Percentiles rank a stretch among this genome's conserved stretches.
Conservation (phyloP, 1,139 yeast genomes). For the Hemisphaericaspora lyxosophila region DNA sequence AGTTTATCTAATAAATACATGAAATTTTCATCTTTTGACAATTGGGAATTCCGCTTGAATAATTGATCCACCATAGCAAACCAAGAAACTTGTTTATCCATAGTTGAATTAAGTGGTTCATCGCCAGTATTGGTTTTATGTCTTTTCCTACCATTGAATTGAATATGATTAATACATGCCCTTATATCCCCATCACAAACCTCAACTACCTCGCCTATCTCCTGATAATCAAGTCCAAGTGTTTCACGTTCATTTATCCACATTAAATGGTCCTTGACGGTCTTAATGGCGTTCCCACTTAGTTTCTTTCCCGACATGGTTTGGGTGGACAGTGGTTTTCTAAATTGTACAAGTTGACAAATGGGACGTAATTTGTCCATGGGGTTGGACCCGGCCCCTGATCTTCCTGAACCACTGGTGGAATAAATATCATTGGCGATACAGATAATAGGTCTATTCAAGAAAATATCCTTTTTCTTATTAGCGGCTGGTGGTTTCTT, state of each 20-base stretch:
- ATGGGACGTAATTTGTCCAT: slow-evolving; percentile 71
- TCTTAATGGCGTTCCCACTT: slow-evolving; percentile 37
- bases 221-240: slow-evolving; percentile 33
- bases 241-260: slow-evolving; percentile 32
- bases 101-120: slow-evolving; percentile 18
- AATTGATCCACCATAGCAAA: slow-evolving; percentile 54
- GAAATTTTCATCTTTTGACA: slow-evolving; percentile 50
- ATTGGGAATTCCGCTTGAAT: slow-evolving; percentile 51
- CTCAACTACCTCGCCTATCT: slow-evolving; percentile 57
- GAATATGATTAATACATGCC: slow-evolving; percentile 81
- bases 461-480: slow-evolving; percentile 33
- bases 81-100: slow-evolving; percentile 64
- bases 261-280: slow-evolving; percentile 43
- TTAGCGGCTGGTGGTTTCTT: slow-evolving; percentile 22
- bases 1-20: slow-evolving; percentile 33
- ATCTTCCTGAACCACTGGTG: no score
- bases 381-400: slow-evolving; percentile 36
- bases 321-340: slow-evolving; percentile 52
- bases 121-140: slow-evolving; percentile 11
- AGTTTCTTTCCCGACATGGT: slow-evolving; percentile 33
- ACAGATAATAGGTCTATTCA: slow-evolving; percentile 85
- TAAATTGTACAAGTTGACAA: slow-evolving; percentile 70
- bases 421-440: slow-evolving; percentile 87
- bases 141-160: slow-evolving; percentile 50
- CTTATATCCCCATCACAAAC: slow-evolving; percentile 82